A percentile compares a stretch with the other conserved stretches of the same genome.
Evolutionary conservation across 192 early-diverging fungal species (phyloP).

Genomic region (Coemansia reversa): DNA sequence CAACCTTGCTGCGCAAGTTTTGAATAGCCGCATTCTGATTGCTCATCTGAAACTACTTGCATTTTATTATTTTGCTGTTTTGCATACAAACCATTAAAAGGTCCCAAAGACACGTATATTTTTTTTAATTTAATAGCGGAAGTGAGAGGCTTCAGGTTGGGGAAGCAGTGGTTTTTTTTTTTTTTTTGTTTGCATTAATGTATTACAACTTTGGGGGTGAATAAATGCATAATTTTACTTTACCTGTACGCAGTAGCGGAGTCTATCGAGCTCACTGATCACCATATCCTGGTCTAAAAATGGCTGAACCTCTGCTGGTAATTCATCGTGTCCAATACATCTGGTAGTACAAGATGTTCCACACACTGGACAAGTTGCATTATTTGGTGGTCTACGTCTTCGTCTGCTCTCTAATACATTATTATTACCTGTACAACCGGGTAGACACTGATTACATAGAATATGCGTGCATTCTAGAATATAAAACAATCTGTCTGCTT

Average conservation of each 20-base stretch:
- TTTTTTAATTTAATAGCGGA: not conserved
- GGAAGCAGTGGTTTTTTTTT: no score
- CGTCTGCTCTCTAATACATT: not conserved
- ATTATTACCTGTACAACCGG: not conserved
- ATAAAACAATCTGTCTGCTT: constrained; percentile 4
- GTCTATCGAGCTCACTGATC: constrained; percentile 36
- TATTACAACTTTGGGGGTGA: not conserved
- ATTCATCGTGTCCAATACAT: constrained; percentile 9
- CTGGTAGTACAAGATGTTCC: constrained; percentile 27
- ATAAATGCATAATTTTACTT: not conserved
- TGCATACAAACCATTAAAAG: not conserved
- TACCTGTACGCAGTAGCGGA: constrained; percentile 41
- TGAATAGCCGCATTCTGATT: constrained; percentile 35
- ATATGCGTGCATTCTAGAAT: constrained; percentile 46
- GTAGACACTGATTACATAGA: constrained; percentile 24
- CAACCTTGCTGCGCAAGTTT: constrained; percentile 15
- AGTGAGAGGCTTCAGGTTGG: not conserved
- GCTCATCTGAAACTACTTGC: constrained; percentile 36
- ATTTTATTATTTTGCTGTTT: not conserved
- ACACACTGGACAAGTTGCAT: constrained; percentile 29
- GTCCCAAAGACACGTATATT: not conserved
- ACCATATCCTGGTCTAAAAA: constrained; percentile 25
- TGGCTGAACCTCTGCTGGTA: constrained; percentile 23
- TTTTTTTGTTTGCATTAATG: not conserved
- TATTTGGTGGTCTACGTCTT: not conserved